These are phyloP conservation scores for Somion occarium DNA, from an alignment of 1,284 basidiomycete genomes.

Conservation along the genomic window DNA sequence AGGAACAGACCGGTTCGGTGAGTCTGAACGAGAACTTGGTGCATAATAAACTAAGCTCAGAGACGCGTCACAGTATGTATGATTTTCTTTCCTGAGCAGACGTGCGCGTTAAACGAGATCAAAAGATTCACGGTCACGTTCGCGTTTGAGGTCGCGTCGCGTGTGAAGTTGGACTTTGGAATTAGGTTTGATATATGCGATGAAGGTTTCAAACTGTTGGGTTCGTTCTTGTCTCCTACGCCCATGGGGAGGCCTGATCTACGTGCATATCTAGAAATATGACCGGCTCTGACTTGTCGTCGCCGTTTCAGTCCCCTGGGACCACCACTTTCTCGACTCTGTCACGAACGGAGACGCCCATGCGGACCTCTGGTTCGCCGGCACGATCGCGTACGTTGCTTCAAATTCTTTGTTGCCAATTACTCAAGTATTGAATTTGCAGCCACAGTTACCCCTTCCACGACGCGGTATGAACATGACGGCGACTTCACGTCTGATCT, in stretches of 20 bases:
- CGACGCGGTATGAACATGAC: not conserved
- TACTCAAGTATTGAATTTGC: not conserved
- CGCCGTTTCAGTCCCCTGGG: constrained; percentile 42
- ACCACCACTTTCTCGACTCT: constrained; percentile 46
- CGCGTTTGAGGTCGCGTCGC: no score
- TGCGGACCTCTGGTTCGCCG: constrained; percentile 37
- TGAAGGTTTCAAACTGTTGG: no score
- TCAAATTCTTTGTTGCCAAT: constrained; percentile 12
- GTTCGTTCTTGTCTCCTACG: not conserved
- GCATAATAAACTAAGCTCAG: no score
- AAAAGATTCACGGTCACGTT: no score
- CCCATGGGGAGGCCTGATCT: not conserved
- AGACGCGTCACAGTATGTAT: no score
- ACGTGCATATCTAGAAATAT: not conserved
- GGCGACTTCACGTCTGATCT: constrained; percentile 9
- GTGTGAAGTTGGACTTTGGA: no score
- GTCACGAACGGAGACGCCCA: constrained; percentile 22
- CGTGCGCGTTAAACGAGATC: no score
- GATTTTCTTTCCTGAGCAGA: no score
- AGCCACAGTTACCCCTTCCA: not conserved
- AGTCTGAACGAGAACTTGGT: no score
- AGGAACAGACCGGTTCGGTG: no score
- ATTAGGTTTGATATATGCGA: no score
- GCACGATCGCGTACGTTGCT: constrained; percentile 34
- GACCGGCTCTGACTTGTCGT: constrained; percentile 12